These are phyloP conservation scores for Elsinoe australis DNA, from an alignment of 2,329 filamentous ascomycete genomes.

Conservation along the genomic window DNA sequence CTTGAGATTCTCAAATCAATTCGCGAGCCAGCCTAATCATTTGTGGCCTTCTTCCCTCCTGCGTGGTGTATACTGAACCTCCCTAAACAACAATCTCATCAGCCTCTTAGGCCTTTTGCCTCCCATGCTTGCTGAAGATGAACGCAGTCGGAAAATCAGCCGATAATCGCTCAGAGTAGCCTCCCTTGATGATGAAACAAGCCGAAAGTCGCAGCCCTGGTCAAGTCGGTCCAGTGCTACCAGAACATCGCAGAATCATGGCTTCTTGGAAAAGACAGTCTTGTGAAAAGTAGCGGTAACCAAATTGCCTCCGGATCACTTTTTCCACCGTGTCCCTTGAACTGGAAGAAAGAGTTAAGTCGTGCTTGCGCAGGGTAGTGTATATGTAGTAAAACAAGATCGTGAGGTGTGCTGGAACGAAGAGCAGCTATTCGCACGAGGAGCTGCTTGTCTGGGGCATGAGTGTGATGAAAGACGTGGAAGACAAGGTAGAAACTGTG, in stretches of 20 bases:
- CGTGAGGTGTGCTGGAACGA: neutral
- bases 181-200: no score
- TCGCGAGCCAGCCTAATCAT: no score
- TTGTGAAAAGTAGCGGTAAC: neutral
- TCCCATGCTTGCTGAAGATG: no score
- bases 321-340: neutral
- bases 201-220: no score
- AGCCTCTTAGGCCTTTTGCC: no score
- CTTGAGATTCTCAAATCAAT: no score
- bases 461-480: neutral
- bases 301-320: neutral
- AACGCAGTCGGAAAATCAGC: neutral
- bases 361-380: constrained; percentile 5
- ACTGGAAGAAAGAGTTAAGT: neutral
- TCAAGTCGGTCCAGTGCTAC: no score
- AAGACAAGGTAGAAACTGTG: neutral
- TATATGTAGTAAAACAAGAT: constrained; percentile 6
- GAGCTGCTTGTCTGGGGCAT: neutral
- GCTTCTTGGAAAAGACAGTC: neutral
- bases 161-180: constrained; percentile 14
- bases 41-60: no score
- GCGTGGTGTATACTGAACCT: no score
- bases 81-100: no score
- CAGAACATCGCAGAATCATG: no score
- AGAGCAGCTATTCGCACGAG: no score